Base-by-base conservation (phyloP, 139 green algal species). In the Haematococcus lacustris region DNA sequence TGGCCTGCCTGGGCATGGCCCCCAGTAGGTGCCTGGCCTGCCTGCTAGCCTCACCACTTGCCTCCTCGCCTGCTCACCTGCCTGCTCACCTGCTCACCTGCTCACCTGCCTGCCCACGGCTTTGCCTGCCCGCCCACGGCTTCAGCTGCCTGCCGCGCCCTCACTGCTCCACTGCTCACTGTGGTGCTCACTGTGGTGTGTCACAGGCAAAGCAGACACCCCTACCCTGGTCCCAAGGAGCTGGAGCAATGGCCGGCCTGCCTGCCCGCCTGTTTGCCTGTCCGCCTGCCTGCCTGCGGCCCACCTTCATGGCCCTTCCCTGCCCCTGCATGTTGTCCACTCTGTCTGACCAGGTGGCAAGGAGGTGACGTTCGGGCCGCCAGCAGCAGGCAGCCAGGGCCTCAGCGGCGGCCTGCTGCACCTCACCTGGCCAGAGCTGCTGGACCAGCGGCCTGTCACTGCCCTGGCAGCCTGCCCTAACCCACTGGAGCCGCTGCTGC, bases 1-100 rank as follows among this genome's bases (percentile, higher is more conserved):
- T 87, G 70, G 74, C 65, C 37, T 78, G 75, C 21, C 59, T 87
- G 34, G 78, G 77, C 38, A 78, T 78, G 64, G 72, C 79, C 33
- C 70, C 73, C 35, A 74, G 73, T 79, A 60, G 33, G 75, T 65
- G 2, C 3, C 5, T 7, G 60, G 30, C 25, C 30, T 32, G 37
- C 30, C 53, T 40, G 38, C 51, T 38, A 51, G 26, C 51, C n/a
- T n/a, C n/a, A n/a, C n/a, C n/a, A n/a, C n/a, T n/a, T n/a, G n/a
- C n/a, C n/a, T n/a, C n/a, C n/a, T n/a, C n/a, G n/a, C n/a, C n/a
- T n/a, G n/a, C n/a, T n/a, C n/a, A n/a, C n/a, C n/a, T n/a, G n/a
- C n/a, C n/a, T n/a, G 43, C 9, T 53, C 43, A 53, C 43, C 43
- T n/a, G 13, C 21, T 57, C 30, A 28, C 39, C 39, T 1, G 5